Evolutionary conservation across 1,139 yeast genomes (phyloP).

Genomic region (Casaregolazyma lundiana): DNA sequence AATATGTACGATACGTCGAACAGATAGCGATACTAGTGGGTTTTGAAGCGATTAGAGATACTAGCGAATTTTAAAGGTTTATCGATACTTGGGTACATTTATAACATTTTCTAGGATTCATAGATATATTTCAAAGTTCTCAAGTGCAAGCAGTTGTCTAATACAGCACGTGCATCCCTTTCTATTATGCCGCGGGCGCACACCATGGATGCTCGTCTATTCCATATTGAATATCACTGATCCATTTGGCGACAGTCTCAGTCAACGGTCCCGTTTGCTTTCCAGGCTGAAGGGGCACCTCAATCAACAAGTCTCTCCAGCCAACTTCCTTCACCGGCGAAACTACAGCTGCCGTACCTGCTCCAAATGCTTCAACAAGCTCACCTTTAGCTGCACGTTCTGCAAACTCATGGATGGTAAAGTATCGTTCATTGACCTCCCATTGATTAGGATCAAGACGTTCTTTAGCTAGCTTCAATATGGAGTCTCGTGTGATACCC

Average conservation of each 20-base stretch:
- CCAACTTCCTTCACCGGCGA: conserved; percentile 88
- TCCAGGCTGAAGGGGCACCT: conserved; percentile 75
- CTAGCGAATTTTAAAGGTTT: no score
- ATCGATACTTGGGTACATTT: no score
- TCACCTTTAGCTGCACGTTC: conserved; percentile 75
- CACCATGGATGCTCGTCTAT: conserved; percentile 53
- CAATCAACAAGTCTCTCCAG: conserved; percentile 64
- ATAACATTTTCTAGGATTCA: no score
- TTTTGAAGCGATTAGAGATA: no score
- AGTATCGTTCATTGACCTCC: conserved; percentile 76
- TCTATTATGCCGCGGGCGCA: conserved; percentile 6
- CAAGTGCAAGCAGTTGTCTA: neutral
- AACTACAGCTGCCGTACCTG: conserved; percentile 98
- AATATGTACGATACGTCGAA: no score
- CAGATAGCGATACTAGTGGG: no score
- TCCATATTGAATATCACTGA: conserved; percentile 86
- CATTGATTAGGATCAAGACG: conserved; percentile 70
- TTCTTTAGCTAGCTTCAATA: conserved; percentile 68
- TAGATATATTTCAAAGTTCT: neutral
- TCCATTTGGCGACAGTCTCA: conserved; percentile 73
- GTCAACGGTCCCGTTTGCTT: conserved; percentile 78
- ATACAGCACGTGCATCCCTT: no score
- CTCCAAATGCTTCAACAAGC: conserved; percentile 90
- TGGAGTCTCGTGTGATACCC: conserved; percentile 94
- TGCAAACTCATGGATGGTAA: conserved; percentile 72